Evolutionary conservation across 805 yeast genomes (phyloP), one percentile per base, ranked within the genome.

Genomic region (Schizosaccharomyces cryophilus): DNA sequence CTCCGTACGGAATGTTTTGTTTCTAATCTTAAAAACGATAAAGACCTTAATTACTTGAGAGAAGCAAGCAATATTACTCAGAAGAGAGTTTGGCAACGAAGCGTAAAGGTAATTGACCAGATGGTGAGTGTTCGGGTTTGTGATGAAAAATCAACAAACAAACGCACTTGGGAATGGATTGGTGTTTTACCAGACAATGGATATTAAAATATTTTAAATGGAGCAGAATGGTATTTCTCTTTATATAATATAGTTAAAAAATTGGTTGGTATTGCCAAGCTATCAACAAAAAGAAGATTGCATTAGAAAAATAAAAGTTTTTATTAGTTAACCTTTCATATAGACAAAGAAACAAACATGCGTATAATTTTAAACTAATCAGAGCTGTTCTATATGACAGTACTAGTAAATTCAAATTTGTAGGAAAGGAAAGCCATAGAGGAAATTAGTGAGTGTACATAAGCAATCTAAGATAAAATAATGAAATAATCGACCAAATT

Each of bases 121-220:
- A 51, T 51, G 56, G 35, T 51, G 5, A 51, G 56, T 29, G 56
- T 51, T 17, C 30, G 26, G 30, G 56, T 51, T 6, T 29, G 7
- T 17, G 56, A 51, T 35, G 56, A 51, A 1, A 17, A 29, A 5
- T 21, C 15, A 17, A 29, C 35, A 1, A 21, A 21, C n/a, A 29
- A 21, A 9, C 56, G 56, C 15, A 13, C 56, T 51, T 51, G 56
- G 56, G 56, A 51, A 51, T 51, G 56, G 56, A 51, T 51, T 29
- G 56, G 56, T 7, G 56, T 51, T 51, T 29, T 51, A 19, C 26
- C 51, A 13, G 51, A 45, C 26, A 24, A 45, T 24, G 9, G 13
- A 4, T n/a, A 5, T 24, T 45, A 19, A 45, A 6, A 17, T 11
- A 11, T 15, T 45, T 19, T 24, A 7, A 24, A 15, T n/a, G 21